Percentiles rank a stretch among this genome's conserved stretches.
These are phyloP conservation scores for Nasturtium officinale DNA, from an alignment of 345 rosid species.

Conservation along the genomic window DNA sequence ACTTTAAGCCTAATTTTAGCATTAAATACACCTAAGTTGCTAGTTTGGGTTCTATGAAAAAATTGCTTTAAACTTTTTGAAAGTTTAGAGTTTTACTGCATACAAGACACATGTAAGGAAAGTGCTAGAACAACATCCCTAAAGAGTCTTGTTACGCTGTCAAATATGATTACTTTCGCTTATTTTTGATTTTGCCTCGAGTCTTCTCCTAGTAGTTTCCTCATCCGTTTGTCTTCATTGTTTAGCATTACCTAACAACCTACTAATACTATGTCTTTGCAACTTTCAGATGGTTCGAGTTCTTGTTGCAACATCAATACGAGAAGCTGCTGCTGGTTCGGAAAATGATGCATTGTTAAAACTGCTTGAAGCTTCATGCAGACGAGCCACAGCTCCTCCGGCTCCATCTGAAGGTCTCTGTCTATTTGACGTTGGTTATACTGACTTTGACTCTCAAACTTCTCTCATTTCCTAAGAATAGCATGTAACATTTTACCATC, in stretches of 20 bases:
- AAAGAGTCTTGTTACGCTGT: background rate
- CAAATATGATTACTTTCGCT: background rate
- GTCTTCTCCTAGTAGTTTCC: background rate
- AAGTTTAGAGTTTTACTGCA: background rate
- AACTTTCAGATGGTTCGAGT: slow-evolving; percentile 81
- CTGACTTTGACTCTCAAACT: slow-evolving; percentile 60
- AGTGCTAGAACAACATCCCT: background rate
- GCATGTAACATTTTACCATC: background rate
- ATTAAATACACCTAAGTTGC: background rate
- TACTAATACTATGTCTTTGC: slow-evolving; percentile 13
- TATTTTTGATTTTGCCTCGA: background rate
- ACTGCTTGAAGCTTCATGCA: slow-evolving; percentile 77
- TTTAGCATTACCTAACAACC: background rate
- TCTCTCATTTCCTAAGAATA: slow-evolving; percentile 57
- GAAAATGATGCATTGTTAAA: slow-evolving; percentile 70
- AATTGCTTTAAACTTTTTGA: background rate
- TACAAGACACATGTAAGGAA: background rate
- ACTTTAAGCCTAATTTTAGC: slow-evolving; percentile 18
- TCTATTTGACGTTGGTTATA: slow-evolving; percentile 79
- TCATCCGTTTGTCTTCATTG: background rate
- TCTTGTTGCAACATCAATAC: slow-evolving; percentile 80
- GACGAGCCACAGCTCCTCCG: slow-evolving; percentile 96
- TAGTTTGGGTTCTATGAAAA: background rate
- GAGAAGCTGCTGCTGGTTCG: slow-evolving; percentile 95
- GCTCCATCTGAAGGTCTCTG: slow-evolving; percentile 90